phyloP scores from a whole-genome alignment of 2,329 filamentous ascomycete genomes.

The Bipolaris zeicola region DNA sequence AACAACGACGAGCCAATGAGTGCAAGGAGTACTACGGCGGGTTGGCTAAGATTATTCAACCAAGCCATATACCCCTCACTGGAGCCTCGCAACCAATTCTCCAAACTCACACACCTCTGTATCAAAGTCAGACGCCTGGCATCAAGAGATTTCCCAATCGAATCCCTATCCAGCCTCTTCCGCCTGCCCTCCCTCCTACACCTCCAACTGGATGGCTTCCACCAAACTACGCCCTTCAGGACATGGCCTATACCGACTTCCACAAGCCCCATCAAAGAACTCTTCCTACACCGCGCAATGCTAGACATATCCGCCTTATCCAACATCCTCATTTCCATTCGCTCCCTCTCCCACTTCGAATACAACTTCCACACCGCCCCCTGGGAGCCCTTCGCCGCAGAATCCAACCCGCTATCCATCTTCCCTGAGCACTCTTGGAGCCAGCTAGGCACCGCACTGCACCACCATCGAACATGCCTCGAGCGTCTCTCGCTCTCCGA shows the following conservation, averaged over 20 bases:
- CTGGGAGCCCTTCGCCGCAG: slow-evolving; percentile 11
- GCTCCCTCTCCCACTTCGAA: slow-evolving; percentile 3
- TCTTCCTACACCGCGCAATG: background rate
- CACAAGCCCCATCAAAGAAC: slow-evolving; percentile 2
- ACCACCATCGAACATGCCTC: slow-evolving; percentile 4
- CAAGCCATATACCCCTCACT: background rate
- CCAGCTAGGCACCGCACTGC: slow-evolving; percentile 7
- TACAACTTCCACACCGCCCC: background rate
- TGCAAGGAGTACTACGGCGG: background rate
- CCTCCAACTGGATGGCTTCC: background rate
- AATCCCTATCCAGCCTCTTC: slow-evolving; percentile 3
- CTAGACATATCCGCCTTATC: slow-evolving; percentile 7
- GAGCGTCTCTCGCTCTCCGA: background rate
- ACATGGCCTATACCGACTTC: slow-evolving; percentile 8
- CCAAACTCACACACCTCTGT: background rate
- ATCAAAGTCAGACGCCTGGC: background rate
- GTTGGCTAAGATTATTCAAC: slow-evolving; percentile 5
- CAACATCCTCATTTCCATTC: slow-evolving; percentile 8
- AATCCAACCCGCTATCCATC: background rate
- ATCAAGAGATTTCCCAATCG: background rate
- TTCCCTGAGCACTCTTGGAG: slow-evolving; percentile 11
- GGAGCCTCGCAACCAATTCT: background rate
- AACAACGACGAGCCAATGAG: background rate
- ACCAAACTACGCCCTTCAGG: slow-evolving; percentile 2
- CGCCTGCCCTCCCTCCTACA: slow-evolving; percentile 6